These are phyloP conservation scores for Rhodotorula paludigena DNA, from an alignment of 768 basidiomycete species.

Conservation along the genomic window DNA sequence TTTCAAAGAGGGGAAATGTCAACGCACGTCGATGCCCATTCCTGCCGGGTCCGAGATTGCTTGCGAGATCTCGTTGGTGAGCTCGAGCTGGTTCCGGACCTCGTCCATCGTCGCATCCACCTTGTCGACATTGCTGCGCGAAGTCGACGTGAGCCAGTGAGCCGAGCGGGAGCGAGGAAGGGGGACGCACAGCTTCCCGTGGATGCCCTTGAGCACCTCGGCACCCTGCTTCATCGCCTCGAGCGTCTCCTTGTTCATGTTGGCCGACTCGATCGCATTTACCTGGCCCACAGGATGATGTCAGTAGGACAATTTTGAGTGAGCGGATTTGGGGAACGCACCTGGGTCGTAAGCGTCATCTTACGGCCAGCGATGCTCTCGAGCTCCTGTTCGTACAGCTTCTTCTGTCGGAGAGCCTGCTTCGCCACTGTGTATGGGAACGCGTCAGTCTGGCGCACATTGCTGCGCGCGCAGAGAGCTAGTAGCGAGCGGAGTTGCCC, in stretches of 20 bases:
- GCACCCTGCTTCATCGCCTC: conserved; percentile 93
- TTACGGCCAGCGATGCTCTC: conserved; percentile 78
- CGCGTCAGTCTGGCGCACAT: background rate
- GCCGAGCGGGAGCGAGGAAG: background rate
- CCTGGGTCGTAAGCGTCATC: conserved; percentile 87
- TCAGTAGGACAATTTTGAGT: background rate
- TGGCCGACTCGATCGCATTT: conserved; percentile 93
- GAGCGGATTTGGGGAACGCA: conserved; percentile 30
- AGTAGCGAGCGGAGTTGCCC: background rate
- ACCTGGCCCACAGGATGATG: conserved; percentile 50
- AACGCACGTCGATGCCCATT: conserved; percentile 66
- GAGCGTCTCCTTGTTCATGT: conserved; percentile 97
- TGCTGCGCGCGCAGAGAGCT: background rate
- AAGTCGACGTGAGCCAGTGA: background rate
- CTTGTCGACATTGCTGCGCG: conserved; percentile 67
- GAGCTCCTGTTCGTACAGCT: conserved; percentile 76
- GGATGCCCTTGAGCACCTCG: conserved; percentile 80
- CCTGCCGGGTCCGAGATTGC: conserved; percentile 72
- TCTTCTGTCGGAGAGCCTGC: conserved; percentile 87
- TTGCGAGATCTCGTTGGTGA: conserved; percentile 87
- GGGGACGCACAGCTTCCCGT: conserved; percentile 72
- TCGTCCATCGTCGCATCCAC: conserved; percentile 83
- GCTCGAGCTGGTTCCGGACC: conserved; percentile 82
- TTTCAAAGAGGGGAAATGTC: conserved; percentile 1
- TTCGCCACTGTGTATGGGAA: conserved; percentile 63